phyloP scores from a whole-genome alignment of 1,284 basidiomycete species.

The Ustilago lituana region DNA sequence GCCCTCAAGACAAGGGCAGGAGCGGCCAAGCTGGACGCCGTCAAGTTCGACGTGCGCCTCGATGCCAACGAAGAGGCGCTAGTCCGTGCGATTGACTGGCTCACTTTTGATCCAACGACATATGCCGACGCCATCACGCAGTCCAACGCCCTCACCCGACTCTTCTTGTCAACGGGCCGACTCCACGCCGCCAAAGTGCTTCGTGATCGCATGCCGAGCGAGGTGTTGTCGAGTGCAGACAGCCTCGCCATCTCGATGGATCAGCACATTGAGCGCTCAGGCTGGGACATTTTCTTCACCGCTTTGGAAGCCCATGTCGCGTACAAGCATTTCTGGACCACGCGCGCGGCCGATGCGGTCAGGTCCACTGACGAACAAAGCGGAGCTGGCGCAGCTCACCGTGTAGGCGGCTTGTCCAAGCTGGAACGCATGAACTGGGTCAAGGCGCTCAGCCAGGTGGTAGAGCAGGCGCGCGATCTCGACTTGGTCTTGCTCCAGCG shows the following conservation, averaged over 20 bases:
- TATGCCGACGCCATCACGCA: conserved; percentile 62
- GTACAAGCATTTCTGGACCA: conserved; percentile 56
- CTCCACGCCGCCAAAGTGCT: conserved; percentile 61
- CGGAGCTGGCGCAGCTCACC: background rate
- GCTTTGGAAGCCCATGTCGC: conserved; percentile 53
- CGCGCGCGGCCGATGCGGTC: conserved; percentile 25
- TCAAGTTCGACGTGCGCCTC: conserved; percentile 40
- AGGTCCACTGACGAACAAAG: background rate
- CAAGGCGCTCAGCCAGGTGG: conserved; percentile 51
- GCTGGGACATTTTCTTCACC: conserved; percentile 63
- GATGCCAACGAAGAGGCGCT: conserved; percentile 70
- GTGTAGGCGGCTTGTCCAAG: conserved; percentile 34
- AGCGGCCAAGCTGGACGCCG: conserved; percentile 15
- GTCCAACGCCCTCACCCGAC: conserved; percentile 57
- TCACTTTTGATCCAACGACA: conserved; percentile 74
- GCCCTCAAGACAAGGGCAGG: conserved; percentile 16
- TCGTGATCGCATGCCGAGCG: conserved; percentile 56
- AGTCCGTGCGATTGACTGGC: conserved; percentile 92
- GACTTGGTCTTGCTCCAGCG: conserved; percentile 69
- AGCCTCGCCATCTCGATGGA: conserved; percentile 36
- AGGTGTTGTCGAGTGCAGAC: conserved; percentile 43
- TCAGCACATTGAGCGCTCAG: conserved; percentile 56
- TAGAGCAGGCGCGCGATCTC: conserved; percentile 68
- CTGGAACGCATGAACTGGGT: conserved; percentile 52
- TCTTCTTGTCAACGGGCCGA: conserved; percentile 57